phyloP scores from a whole-genome alignment of 2,329 filamentous ascomycete species.

The Emergomyces pasteurianus region DNA sequence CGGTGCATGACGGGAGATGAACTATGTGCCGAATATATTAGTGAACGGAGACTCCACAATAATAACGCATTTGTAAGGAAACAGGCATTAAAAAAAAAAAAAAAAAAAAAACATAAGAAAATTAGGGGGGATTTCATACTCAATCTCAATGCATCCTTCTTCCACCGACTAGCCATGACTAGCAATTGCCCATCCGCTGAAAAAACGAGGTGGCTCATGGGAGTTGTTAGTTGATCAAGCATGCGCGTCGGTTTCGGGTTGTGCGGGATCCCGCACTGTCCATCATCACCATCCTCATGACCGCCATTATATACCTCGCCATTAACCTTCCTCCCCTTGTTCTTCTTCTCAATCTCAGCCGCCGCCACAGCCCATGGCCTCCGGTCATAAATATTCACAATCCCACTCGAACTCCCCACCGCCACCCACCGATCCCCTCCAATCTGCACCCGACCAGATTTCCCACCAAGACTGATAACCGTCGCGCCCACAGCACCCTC shows the following conservation, averaged over 20 bases:
- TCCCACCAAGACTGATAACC: slow-evolving; percentile 60
- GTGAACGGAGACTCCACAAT: neutral
- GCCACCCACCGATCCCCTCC: slow-evolving; percentile 84
- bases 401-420: slow-evolving; percentile 72
- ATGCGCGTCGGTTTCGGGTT: slow-evolving; percentile 59
- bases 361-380: slow-evolving; percentile 43
- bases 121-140: slow-evolving; percentile 23
- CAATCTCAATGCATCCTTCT: slow-evolving; percentile 75
- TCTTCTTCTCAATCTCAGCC: slow-evolving; percentile 21
- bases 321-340: slow-evolving; percentile 12
- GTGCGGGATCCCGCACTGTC: slow-evolving; percentile 43
- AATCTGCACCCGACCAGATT: slow-evolving; percentile 26
- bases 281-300: slow-evolving; percentile 14
- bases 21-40: slow-evolving; percentile 34
- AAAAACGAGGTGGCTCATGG: slow-evolving; percentile 68
- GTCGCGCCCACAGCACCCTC: slow-evolving; percentile 82
- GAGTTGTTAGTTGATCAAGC: slow-evolving; percentile 79
- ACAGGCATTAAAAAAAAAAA: neutral
- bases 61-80: neutral
- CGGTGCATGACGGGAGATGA: too few species aligned
- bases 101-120: too few species aligned
- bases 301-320: neutral
- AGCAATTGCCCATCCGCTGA: slow-evolving; percentile 82
- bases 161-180: slow-evolving; percentile 73
- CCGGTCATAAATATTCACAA: slow-evolving; percentile 90